phyloP scores from a whole-genome alignment of 768 basidiomycete species.

The Termitomyces sp. region DNA sequence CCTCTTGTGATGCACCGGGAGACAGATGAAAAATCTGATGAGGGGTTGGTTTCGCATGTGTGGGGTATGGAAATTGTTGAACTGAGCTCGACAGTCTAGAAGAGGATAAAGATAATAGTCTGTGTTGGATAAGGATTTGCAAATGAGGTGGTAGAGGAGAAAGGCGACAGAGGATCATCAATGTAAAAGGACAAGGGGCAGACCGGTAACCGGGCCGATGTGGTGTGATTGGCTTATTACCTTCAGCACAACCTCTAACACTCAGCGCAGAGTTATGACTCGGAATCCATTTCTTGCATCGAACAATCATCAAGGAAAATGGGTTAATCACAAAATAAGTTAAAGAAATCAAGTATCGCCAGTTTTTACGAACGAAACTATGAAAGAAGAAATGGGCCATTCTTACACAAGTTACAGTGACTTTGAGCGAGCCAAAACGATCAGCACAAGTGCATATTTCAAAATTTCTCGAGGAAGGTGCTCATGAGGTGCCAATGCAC shows the following conservation, averaged over 20 bases:
- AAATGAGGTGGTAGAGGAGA: background rate
- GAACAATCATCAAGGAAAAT: too few relatives aligned
- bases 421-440: too few relatives aligned
- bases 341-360: too few relatives aligned
- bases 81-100: background rate
- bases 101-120: conserved; percentile 8
- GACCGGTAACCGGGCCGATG: background rate
- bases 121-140: background rate
- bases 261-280: too few relatives aligned
- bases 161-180: background rate
- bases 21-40: conserved; percentile 74
- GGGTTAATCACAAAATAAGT: background rate
- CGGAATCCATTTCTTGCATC: background rate
- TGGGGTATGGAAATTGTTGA: conserved; percentile 47
- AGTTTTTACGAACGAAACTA: background rate
- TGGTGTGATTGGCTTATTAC: too few relatives aligned
- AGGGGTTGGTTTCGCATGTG: conserved; percentile 51
- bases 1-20: conserved; percentile 46
- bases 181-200: background rate
- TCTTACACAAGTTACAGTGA: too few relatives aligned
- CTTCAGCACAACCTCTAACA: too few relatives aligned
- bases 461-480: too few relatives aligned
- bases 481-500: too few relatives aligned
- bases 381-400: too few relatives aligned
- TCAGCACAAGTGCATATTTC: too few relatives aligned